A percentile compares a stretch with the other conserved stretches of the same genome.
Conservation (phyloP, 805 yeast species). For the Ogataea corticis region DNA sequence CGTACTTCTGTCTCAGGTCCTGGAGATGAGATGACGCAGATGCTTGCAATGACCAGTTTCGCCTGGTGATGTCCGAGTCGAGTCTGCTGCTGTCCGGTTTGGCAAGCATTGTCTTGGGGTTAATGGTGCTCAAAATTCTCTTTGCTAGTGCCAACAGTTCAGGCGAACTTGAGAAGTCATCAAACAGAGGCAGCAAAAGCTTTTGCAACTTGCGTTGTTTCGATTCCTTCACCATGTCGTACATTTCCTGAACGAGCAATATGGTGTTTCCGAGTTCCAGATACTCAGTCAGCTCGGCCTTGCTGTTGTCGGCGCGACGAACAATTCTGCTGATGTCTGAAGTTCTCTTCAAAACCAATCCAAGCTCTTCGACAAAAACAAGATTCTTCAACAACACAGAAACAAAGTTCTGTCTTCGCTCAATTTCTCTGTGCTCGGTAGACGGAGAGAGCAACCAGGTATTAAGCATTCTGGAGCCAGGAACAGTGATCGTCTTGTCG, state of each 20-base stretch:
- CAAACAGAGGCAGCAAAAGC: conserved; percentile 23
- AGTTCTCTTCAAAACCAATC: conserved; percentile 42
- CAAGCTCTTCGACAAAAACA: conserved; percentile 32
- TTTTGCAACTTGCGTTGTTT: conserved; percentile 6
- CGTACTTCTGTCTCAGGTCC: conserved; percentile 23
- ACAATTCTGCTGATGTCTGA: conserved; percentile 62
- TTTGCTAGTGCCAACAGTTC: conserved; percentile 24
- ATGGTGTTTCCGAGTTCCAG: conserved; percentile 32
- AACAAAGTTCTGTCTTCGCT: conserved; percentile 55
- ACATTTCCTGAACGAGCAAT: conserved; percentile 31
- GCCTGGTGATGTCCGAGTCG: conserved; percentile 28
- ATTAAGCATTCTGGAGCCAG: conserved; percentile 77
- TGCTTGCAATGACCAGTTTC: conserved; percentile 28
- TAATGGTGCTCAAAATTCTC: conserved; percentile 31
- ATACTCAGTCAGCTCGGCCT: conserved; percentile 32
- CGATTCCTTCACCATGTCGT: conserved; percentile 15
- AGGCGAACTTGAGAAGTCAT: conserved; percentile 14
- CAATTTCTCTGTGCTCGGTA: conserved; percentile 55
- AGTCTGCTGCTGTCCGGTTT: conserved; percentile 18
- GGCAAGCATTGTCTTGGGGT: conserved; percentile 19
- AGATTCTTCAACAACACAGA: conserved; percentile 38
- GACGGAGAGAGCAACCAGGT: conserved; percentile 86
- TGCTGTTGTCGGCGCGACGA: conserved; percentile 51
- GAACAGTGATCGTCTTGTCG: conserved; percentile 71
- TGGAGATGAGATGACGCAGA: conserved; percentile 23